phyloP scores from a whole-genome alignment of 345 rosid genomes.

The Abelmoschus esculentus region DNA sequence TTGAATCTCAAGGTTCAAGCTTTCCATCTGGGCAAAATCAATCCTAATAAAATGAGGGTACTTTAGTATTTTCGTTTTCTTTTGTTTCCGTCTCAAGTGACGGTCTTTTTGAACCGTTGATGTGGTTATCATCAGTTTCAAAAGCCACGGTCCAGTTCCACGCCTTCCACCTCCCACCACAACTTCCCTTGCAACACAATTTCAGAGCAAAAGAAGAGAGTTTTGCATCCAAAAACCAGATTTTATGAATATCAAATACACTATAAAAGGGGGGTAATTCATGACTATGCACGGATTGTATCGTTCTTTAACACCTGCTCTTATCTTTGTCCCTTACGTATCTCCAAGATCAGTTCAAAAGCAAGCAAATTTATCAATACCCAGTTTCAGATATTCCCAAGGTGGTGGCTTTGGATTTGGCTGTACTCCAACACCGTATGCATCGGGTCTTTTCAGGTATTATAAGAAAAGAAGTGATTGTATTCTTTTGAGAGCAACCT shows the following conservation, averaged over 20 bases:
- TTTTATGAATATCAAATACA: constrained; percentile 16
- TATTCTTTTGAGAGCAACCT: constrained; percentile 34
- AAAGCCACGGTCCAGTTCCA: neutral
- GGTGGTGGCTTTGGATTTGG: neutral
- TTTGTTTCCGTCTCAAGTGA: no score
- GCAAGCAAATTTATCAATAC: constrained; percentile 21
- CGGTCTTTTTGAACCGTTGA: neutral
- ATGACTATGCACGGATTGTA: constrained; percentile 27
- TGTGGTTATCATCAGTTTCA: neutral
- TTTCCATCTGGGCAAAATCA: no score
- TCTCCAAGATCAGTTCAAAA: constrained; percentile 29
- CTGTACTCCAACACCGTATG: neutral
- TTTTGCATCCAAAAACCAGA: neutral
- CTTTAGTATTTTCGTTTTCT: no score
- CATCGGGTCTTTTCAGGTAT: constrained; percentile 18
- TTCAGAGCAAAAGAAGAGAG: neutral
- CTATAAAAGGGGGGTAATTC: neutral
- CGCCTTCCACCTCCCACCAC: neutral
- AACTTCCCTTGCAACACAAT: no score
- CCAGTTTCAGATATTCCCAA: constrained; percentile 13
- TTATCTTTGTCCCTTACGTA: constrained; percentile 25
- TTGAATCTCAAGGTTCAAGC: no score
- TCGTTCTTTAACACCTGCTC: constrained; percentile 24
- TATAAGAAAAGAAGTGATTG: constrained; percentile 15
- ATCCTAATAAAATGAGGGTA: no score